Evolutionary conservation across 1,284 basidiomycete genomes (phyloP), one percentile per base, ranked within the genome.

Genomic region (Mrakiaceae sp.): DNA sequence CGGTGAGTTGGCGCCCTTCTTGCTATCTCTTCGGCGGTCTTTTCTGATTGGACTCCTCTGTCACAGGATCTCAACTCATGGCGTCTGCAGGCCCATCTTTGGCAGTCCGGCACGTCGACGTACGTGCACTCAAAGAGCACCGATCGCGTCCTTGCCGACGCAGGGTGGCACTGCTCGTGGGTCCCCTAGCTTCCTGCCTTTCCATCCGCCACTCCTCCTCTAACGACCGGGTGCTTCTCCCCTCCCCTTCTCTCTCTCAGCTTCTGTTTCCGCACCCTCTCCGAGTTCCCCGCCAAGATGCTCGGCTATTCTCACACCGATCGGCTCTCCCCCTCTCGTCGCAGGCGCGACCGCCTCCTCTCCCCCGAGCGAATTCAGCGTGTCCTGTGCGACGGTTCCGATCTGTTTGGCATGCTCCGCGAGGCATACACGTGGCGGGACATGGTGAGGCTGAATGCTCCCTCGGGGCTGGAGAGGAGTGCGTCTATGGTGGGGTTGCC

Each of bases 341-440:
- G 27, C 27, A 27, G 27, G 27, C 82, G 81, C n/a, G 70, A 77
- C 48, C 73, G 79, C 14, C 75, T 84, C 2, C 76, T 85, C 44
- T 75, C 81, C 27, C 81, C 81, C 0, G 72, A 74, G 44, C 73
- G 79, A 58, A 85, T 87, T 52, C 83, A 86, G 70, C 72, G 80
- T 49, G 81, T 79, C 8, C 82, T 86, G 60, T 86, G 85, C 70
- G 72, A 74, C 52, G 84, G 84, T 5, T 80, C 80, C 67, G 84
- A 86, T 68, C 81, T 86, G 39, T 86, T 85, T 71, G 80, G 79
- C 6, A 84, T 84, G 83, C 72, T 85, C 9, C 84, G 84, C 12
- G 84, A 86, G 72, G 84, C 82, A 0, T 84, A 83, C 71, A 27
- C 27, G 27, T 27, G 27, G 27, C 27, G 27, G 27, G 27, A 27